These are phyloP conservation scores for Gloeopeniophorella convolvens DNA, from an alignment of 768 basidiomycete genomes.

Conservation along the genomic window DNA sequence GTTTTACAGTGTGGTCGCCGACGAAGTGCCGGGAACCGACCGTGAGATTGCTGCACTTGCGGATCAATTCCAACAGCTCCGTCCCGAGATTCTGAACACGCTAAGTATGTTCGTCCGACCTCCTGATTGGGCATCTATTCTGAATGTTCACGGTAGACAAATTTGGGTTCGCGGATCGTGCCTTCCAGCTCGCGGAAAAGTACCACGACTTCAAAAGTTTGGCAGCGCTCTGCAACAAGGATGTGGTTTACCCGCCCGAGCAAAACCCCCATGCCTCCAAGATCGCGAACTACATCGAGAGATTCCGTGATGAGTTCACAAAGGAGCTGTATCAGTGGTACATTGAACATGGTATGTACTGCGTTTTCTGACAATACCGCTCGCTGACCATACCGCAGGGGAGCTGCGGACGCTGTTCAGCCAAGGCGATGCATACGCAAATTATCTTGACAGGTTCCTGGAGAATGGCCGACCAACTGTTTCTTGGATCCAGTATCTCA, in stretches of 20 bases:
- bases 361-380: not conserved
- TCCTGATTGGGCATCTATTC: not conserved
- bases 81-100: constrained; percentile 73
- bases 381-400: constrained; percentile 35
- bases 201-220: constrained; percentile 83
- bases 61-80: constrained; percentile 60
- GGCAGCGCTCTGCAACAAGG: constrained; percentile 75
- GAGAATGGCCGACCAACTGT: constrained; percentile 50
- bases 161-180: constrained; percentile 58
- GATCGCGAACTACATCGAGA: constrained; percentile 67
- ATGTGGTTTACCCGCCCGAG: constrained; percentile 53
- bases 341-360: constrained; percentile 69
- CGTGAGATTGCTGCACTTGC: constrained; percentile 54
- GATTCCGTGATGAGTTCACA: constrained; percentile 78
- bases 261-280: constrained; percentile 56
- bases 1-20: constrained; percentile 37
- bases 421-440: constrained; percentile 55
- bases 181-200: constrained; percentile 78
- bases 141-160: constrained; percentile 40
- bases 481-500: constrained; percentile 87
- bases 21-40: constrained; percentile 41
- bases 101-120: constrained; percentile 60
- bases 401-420: constrained; percentile 79
- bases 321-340: constrained; percentile 91
- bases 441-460: constrained; percentile 64